phyloP scores from a whole-genome alignment of 805 yeast species.

The Candida ovalis region DNA sequence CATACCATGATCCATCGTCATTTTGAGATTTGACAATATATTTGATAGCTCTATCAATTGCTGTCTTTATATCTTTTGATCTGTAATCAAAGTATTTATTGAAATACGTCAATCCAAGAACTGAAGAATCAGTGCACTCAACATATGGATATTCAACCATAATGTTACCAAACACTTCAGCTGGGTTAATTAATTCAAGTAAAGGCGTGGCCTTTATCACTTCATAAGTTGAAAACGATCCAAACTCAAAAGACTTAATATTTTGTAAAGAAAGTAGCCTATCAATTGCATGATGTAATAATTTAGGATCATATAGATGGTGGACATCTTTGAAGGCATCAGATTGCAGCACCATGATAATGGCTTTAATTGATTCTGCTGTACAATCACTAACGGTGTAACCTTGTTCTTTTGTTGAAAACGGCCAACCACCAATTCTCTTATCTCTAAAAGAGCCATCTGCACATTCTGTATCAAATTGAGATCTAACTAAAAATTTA shows the following conservation, averaged over 20 bases:
- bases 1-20: constrained; percentile 94
- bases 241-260: constrained; percentile 71
- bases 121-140: constrained; percentile 95
- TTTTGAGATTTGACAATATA: constrained; percentile 69
- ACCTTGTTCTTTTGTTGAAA: constrained; percentile 93
- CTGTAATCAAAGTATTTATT: constrained; percentile 63
- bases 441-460: constrained; percentile 78
- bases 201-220: constrained; percentile 73
- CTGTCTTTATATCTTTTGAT: constrained; percentile 55
- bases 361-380: constrained; percentile 91
- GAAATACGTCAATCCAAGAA: constrained; percentile 82
- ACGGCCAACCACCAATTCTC: constrained; percentile 92
- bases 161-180: constrained; percentile 95
- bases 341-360: constrained; percentile 80
- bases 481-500: constrained; percentile 73
- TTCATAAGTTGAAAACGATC: constrained; percentile 93
- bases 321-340: constrained; percentile 43
- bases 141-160: constrained; percentile 99
- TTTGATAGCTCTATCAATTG: constrained; percentile 69
- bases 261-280: constrained; percentile 75
- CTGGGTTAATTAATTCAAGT: constrained; percentile 83
- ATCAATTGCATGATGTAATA: constrained; percentile 69
- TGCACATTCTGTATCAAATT: constrained; percentile 76
- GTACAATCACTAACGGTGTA: constrained; percentile 97
- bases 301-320: constrained; percentile 42